Percentiles rank a stretch among this genome's conserved stretches.
Evolutionary conservation across 2,329 filamentous ascomycete species (phyloP).

Genomic region (Fusarium ambrosium): DNA sequence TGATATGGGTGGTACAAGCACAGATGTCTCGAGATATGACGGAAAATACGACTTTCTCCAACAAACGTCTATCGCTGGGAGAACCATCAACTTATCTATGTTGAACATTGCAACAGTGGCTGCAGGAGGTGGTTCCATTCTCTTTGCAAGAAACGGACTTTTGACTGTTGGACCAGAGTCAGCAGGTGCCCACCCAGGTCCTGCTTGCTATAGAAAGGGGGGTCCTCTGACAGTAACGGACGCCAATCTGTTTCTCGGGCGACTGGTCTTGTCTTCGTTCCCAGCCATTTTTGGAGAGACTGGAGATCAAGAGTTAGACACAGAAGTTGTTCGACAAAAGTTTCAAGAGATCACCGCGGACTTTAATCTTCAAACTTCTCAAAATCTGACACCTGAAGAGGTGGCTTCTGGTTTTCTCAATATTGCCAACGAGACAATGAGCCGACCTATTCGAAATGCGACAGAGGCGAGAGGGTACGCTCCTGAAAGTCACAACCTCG

Average conservation of each 20-base stretch:
- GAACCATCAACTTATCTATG: slow-evolving; percentile 78
- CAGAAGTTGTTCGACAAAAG: slow-evolving; percentile 52
- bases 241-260: slow-evolving; percentile 76
- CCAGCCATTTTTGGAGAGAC: slow-evolving; percentile 79
- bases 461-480: slow-evolving; percentile 68
- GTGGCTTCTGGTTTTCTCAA: slow-evolving; percentile 79
- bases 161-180: slow-evolving; percentile 80
- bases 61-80: slow-evolving; percentile 76
- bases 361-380: slow-evolving; percentile 55
- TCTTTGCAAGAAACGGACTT: slow-evolving; percentile 78
- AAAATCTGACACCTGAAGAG: slow-evolving; percentile 51
- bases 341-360: slow-evolving; percentile 56
- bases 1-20: slow-evolving; percentile 73
- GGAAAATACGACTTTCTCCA: slow-evolving; percentile 80
- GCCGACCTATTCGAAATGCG: slow-evolving; percentile 78
- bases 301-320: slow-evolving; percentile 68
- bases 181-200: slow-evolving; percentile 78
- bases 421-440: slow-evolving; percentile 83
- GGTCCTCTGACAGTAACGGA: slow-evolving; percentile 81
- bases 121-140: slow-evolving; percentile 61
- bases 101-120: slow-evolving; percentile 80
- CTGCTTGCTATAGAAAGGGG: slow-evolving; percentile 77
- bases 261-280: slow-evolving; percentile 70
- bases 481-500: slow-evolving; percentile 50
- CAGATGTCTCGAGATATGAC: slow-evolving; percentile 77